Conservation (phyloP, 257 asterid species). For the Leptodermis oblonga region DNA sequence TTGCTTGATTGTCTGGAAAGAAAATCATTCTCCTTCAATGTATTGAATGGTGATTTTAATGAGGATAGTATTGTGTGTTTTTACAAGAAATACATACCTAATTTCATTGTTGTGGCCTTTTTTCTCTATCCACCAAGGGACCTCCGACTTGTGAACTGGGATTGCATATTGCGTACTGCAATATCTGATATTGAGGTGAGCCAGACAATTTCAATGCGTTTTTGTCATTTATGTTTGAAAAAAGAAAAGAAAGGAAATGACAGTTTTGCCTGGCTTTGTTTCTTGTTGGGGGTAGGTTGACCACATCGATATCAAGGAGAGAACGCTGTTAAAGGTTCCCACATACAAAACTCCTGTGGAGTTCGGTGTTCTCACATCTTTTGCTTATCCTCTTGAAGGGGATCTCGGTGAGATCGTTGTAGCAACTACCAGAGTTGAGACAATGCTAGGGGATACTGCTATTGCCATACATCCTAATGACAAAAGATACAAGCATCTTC, state of each 20-base stretch:
- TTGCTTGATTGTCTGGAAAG: background rate
- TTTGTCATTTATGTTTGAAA: background rate
- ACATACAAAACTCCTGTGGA: slow-evolving; percentile 74
- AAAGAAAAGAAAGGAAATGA: background rate
- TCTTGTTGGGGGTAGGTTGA: slow-evolving; percentile 57
- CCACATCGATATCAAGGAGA: slow-evolving; percentile 68
- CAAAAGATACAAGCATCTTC: slow-evolving; percentile 72
- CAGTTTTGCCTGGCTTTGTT: slow-evolving; percentile 14
- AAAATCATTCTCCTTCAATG: background rate
- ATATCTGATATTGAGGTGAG: slow-evolving; percentile 95
- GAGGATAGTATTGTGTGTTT: background rate
- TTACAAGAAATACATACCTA: background rate
- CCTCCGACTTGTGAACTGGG: slow-evolving; percentile 94
- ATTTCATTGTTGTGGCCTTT: background rate
- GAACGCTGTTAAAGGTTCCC: slow-evolving; percentile 64
- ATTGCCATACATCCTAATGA: slow-evolving; percentile 94
- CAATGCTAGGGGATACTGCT: slow-evolving; percentile 98
- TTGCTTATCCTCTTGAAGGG: slow-evolving; percentile 92
- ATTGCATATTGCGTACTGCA: slow-evolving; percentile 82
- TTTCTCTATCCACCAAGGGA: slow-evolving; percentile 45
- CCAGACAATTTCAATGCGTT: background rate
- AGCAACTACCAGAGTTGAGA: slow-evolving; percentile 94
- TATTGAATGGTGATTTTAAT: background rate
- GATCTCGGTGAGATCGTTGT: slow-evolving; percentile 85
- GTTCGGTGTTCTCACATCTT: slow-evolving; percentile 89